Base-by-base conservation (phyloP, 768 basidiomycete genomes). In the Russula brevipes region DNA sequence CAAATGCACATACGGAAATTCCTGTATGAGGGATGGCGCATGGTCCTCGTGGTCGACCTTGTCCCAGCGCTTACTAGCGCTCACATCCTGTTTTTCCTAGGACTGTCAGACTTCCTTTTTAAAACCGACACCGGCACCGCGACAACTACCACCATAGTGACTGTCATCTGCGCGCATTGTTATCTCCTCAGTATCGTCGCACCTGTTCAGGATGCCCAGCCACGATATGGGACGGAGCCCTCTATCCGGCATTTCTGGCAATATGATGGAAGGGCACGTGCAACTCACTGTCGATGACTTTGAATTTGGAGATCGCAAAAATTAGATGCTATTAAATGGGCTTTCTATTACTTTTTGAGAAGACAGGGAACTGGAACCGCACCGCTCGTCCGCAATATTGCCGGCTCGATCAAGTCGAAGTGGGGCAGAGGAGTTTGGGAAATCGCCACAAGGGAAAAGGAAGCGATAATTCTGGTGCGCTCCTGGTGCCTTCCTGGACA, bases 61-160 rank as follows among this genome's bases (percentile, higher is more conserved):
- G 77, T 82, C 33, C 82, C 81, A 1, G 72, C 78, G 17, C 75
- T 82, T n/a, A 75, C 83, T 17, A 81, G 82, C 63, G 70, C 79
- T 11, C 72, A 81, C 17, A 74, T 81, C 17, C 72, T 82, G 3
- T 82, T 82, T 70, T 77, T 85, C 70, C 73, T 78, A 42, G 78
- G 80, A 36, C 73, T 84, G 36, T 70, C 80, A 41, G 74, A 76
- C 14, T 81, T 82, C 69, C 72, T 82, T 24, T 71, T 71, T 61
- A 70, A 76, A 5, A 68, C 69, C 54, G 67, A 69, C 49, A 30
- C 16, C 2, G 33, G 41, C 24, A 59, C 68, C 3, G 67, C 68
- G 0, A 47, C 55, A 5, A 38, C 61, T 0, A 56, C 61, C 0
- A 59, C 61, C 4, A 31, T 54, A 2, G 41, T 59, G 5, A 60